Evolutionary conservation across 805 yeast species (phyloP).

Genomic region (Metschnikowia continentalis): DNA sequence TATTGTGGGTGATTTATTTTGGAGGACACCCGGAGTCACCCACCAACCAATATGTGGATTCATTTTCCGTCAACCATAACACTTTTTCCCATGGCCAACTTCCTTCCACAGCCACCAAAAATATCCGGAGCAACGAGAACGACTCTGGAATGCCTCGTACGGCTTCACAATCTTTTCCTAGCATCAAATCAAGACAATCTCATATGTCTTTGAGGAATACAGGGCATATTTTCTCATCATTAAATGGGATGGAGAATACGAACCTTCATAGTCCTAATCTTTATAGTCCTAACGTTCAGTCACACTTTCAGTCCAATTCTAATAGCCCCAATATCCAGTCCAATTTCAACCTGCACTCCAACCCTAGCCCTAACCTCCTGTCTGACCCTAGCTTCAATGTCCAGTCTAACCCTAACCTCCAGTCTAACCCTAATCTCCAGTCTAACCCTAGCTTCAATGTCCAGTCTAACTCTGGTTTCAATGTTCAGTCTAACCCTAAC

Average conservation of each 20-base stretch:
- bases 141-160: slow-evolving; percentile 21
- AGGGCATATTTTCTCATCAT: slow-evolving; percentile 47
- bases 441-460: too few species aligned
- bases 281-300: too few species aligned
- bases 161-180: slow-evolving; percentile 24
- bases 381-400: too few species aligned
- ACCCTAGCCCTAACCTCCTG: too few species aligned
- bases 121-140: slow-evolving; percentile 19
- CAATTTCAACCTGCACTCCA: too few species aligned
- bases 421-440: too few species aligned
- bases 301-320: too few species aligned
- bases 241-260: slow-evolving; percentile 57
- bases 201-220: slow-evolving; percentile 30
- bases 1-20: slow-evolving; percentile 82
- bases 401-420: too few species aligned
- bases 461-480: too few species aligned
- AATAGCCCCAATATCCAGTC: too few species aligned
- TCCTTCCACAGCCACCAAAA: slow-evolving; percentile 14
- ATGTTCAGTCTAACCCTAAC: too few species aligned
- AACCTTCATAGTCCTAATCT: too few species aligned
- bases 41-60: slow-evolving; percentile 76
- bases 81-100: slow-evolving; percentile 34
- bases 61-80: slow-evolving; percentile 58
- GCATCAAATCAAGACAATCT: slow-evolving; percentile 32
- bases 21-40: slow-evolving; percentile 93